A percentile compares a stretch with the other conserved stretches of the same genome.
Evolutionary conservation across 768 basidiomycete genomes (phyloP).

Genomic region (Agaricus blazei): DNA sequence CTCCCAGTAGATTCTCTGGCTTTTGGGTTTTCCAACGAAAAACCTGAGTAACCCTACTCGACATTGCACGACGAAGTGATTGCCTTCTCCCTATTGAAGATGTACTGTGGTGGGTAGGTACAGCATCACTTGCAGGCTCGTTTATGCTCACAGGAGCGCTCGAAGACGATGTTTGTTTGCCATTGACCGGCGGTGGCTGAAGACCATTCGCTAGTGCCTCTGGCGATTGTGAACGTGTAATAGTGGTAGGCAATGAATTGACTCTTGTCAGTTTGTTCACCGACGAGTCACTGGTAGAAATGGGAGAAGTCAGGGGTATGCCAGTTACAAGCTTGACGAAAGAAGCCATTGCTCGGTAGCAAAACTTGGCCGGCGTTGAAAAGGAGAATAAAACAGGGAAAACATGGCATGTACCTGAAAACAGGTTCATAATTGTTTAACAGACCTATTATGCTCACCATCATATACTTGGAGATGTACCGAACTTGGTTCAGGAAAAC

Average conservation of each 20-base stretch:
- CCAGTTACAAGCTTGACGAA: conserved; percentile 67
- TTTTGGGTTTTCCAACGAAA: conserved; percentile 13
- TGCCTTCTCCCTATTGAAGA: conserved; percentile 7
- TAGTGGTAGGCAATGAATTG: background rate
- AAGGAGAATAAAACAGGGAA: conserved; percentile 72
- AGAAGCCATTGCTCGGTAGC: conserved; percentile 70
- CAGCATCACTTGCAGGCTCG: background rate
- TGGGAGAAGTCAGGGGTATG: conserved; percentile 22
- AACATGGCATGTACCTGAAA: conserved; percentile 63
- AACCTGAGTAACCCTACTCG: conserved; percentile 14
- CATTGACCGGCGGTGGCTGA: background rate
- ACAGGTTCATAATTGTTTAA: conserved; percentile 10
- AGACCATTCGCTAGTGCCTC: background rate
- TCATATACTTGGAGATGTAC: conserved; percentile 95
- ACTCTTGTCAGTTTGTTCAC: background rate
- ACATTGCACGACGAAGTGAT: conserved; percentile 20
- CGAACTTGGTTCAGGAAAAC: conserved; percentile 52
- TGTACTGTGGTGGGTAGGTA: background rate
- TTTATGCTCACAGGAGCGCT: background rate
- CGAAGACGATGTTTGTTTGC: background rate
- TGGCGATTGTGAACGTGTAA: background rate
- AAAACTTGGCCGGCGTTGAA: conserved; percentile 74
- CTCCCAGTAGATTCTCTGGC: background rate
- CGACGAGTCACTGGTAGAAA: conserved; percentile 2
- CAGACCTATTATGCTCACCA: conserved; percentile 36